Evolutionary conservation across 108 stramenopile genomes (phyloP), one percentile per base, ranked within the genome.

Genomic region (Pseudonitzschia multistriata): DNA sequence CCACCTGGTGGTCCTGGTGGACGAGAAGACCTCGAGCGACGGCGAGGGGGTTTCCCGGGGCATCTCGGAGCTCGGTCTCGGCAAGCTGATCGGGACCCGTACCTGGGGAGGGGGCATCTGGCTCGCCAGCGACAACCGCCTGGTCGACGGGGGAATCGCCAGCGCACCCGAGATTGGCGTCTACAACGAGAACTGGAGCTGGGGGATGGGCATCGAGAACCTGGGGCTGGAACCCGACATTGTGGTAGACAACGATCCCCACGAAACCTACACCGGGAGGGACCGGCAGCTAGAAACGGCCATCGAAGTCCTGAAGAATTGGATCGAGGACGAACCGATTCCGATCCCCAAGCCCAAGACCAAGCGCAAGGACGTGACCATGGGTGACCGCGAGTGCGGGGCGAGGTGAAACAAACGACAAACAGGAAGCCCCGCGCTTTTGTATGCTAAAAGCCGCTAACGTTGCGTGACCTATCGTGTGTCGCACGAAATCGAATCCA

Each of bases 41-140:
- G 90, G 83, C 21, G 87, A 92, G 79, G 87, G 84, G 4, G 81
- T 92, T 33, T 80, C 87, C 0, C 76, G 88, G 1, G 90, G 84
- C 11, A 82, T 92, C 30, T 85, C 82, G 14, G 85, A 86, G 49
- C 85, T 92, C 59, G 87, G 86, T 22, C 68, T 92, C 4, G 90
- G 90, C 14, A 85, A 78, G n/a, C 33, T 92, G 3, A 73, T 92
- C 45, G 90, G 90, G 6, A 92, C 75, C 24, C 61, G 90, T n/a
- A 88, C 87, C 2, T 92, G 90, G 90, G 90, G 90, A 19, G 90
- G 90, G 21, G 87, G 87, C 3, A 87, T 92, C 33, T 87, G 90
- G 90, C 79, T 88, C 14, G 8, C 72, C 13, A 84, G 78, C 0
- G 90, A 92, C 70, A 92, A 92, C 52, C 54, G 55, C 3, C 50